Conservation (phyloP, 1,284 basidiomycete genomes). For the Golubevia sp. region DNA sequence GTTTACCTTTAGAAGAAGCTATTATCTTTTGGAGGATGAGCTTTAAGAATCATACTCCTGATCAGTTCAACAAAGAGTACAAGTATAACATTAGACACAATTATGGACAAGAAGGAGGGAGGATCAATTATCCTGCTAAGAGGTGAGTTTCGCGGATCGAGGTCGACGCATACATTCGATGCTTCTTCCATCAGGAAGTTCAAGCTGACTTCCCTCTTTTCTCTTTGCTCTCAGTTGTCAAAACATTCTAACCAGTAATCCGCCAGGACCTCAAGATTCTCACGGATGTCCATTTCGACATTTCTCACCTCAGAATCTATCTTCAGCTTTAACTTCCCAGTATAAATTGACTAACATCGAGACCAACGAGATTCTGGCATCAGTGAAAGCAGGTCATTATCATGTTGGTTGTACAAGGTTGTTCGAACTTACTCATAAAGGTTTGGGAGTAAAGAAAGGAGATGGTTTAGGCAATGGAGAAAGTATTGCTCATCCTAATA, state of each 20-base stretch:
- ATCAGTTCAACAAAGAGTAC: conserved; percentile 98
- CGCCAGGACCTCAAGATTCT: conserved; percentile 74
- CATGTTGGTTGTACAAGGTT: conserved; percentile 97
- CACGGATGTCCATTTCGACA: conserved; percentile 96
- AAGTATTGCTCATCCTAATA: conserved; percentile 92
- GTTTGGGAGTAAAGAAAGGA: conserved; percentile 78
- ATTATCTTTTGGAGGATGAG: conserved; percentile 89
- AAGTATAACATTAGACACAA: conserved; percentile 96
- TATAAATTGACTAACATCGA: conserved; percentile 76
- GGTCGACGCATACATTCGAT: neutral
- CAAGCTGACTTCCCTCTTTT: neutral
- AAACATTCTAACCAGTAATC: conserved; percentile 80
- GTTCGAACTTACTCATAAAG: conserved; percentile 86
- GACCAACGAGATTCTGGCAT: conserved; percentile 81
- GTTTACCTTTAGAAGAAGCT: conserved; percentile 92
- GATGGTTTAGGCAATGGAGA: conserved; percentile 87
- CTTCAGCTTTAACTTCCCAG: conserved; percentile 74
- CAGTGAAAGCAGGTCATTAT: conserved; percentile 81
- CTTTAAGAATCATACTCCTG: conserved; percentile 76
- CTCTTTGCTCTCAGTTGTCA: conserved; percentile 72
- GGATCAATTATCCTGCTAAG: conserved; percentile 91
- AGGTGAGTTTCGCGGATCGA: conserved; percentile 66
- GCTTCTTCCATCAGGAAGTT: neutral
- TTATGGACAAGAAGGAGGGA: conserved; percentile 90
- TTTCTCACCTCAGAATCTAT: conserved; percentile 82